phyloP scores from a whole-genome alignment of 768 basidiomycete genomes.

The Rhodotorula toruloides region DNA sequence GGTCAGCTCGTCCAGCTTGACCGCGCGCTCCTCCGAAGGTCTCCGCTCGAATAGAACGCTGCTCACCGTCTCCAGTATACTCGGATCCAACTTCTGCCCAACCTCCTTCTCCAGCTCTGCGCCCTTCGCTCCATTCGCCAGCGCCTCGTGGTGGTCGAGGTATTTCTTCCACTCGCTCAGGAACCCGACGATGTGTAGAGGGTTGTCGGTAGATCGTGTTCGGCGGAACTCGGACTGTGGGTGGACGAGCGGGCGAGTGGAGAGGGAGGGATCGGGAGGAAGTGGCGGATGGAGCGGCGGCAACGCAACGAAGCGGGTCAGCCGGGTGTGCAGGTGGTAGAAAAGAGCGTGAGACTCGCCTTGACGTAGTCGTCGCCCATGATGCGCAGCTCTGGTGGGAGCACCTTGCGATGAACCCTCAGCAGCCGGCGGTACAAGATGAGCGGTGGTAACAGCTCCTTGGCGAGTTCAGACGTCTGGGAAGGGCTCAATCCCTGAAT shows the following conservation, averaged over 20 bases:
- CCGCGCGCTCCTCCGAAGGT: neutral
- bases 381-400: constrained; percentile 72
- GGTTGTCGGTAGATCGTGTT: constrained; percentile 73
- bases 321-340: constrained; percentile 39
- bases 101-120: constrained; percentile 25
- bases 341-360: constrained; percentile 27
- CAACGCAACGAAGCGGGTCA: neutral
- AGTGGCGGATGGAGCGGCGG: constrained; percentile 28
- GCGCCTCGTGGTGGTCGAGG: constrained; percentile 58
- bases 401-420: constrained; percentile 62
- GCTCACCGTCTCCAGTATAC: constrained; percentile 42
- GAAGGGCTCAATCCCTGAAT: constrained; percentile 5
- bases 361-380: constrained; percentile 83
- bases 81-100: constrained; percentile 46
- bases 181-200: constrained; percentile 87
- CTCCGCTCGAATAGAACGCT: neutral
- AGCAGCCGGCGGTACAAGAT: constrained; percentile 69
- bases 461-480: constrained; percentile 10
- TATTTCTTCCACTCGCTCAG: constrained; percentile 93
- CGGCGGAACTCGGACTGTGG: constrained; percentile 69
- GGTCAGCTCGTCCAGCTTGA: neutral
- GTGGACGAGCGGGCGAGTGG: too few species aligned
- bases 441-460: constrained; percentile 37
- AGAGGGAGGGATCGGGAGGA: too few species aligned
- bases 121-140: neutral